Evolutionary conservation across 257 asterid species (phyloP).

Genomic region (Fraxinus pennsylvanica): DNA sequence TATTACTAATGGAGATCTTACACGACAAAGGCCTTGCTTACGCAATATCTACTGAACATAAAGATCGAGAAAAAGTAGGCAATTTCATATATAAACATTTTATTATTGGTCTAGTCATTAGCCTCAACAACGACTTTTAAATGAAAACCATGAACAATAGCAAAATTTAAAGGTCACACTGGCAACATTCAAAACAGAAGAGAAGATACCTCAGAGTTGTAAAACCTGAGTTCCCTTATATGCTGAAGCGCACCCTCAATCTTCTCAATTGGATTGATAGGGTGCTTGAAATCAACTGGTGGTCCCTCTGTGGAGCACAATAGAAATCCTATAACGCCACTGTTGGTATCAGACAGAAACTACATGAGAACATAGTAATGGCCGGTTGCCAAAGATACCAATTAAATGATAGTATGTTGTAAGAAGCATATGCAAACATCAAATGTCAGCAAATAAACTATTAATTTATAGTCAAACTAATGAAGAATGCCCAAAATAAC

Average conservation of each 20-base stretch:
- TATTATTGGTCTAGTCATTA: neutral
- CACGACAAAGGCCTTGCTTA: neutral
- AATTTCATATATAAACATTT: no score
- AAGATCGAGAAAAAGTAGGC: no score
- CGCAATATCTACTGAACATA: no score
- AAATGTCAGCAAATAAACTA: neutral
- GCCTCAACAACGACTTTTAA: neutral
- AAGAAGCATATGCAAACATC: neutral
- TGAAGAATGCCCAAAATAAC: neutral
- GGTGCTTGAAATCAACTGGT: slow-evolving; percentile 76
- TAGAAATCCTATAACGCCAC: slow-evolving; percentile 87
- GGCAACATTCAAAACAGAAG: slow-evolving; percentile 1
- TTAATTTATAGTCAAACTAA: neutral
- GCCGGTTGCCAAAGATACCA: neutral
- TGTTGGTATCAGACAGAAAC: slow-evolving; percentile 34
- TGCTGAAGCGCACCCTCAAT: slow-evolving; percentile 66
- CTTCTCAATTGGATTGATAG: slow-evolving; percentile 90
- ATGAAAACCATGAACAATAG: neutral
- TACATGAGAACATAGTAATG: neutral
- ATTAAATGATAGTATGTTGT: neutral
- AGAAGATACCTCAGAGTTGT: slow-evolving; percentile 80
- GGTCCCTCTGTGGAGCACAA: slow-evolving; percentile 88
- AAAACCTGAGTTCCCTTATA: slow-evolving; percentile 68
- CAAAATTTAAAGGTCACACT: neutral
- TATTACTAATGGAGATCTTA: neutral